Evolutionary conservation across 305 asterid species (phyloP).

Genomic region (Euphrasia arctica): DNA sequence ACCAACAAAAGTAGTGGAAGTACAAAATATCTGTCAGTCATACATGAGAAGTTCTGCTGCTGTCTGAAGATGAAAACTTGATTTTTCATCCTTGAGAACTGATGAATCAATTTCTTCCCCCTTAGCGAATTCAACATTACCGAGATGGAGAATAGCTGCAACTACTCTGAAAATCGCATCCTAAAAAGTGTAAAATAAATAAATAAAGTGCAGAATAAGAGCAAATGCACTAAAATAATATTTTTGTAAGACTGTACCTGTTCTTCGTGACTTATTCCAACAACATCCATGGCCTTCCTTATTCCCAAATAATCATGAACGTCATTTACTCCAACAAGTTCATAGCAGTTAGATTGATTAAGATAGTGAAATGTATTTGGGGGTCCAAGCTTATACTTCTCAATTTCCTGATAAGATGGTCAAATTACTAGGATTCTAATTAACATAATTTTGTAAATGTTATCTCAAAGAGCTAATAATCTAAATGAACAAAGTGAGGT

Average conservation of each 20-base stretch:
- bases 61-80: constrained; percentile 70
- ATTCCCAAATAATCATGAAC: constrained; percentile 66
- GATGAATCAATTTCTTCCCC: constrained; percentile 72
- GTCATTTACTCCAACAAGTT: constrained; percentile 58
- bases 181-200: constrained; percentile 35
- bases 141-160: constrained; percentile 86
- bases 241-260: constrained; percentile 42
- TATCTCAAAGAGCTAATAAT: constrained; percentile 18
- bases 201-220: constrained; percentile 19
- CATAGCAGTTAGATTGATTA: constrained; percentile 65
- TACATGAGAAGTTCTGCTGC: constrained; percentile 75
- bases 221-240: constrained; percentile 18
- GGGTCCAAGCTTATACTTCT: constrained; percentile 60
- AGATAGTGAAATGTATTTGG: constrained; percentile 65
- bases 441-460: constrained; percentile 9
- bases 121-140: constrained; percentile 65
- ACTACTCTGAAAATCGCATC: constrained; percentile 84
- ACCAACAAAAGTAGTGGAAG: background rate
- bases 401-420: constrained; percentile 47
- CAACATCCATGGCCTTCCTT: constrained; percentile 78
- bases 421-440: constrained; percentile 24
- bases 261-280: constrained; percentile 62
- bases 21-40: constrained; percentile 16
- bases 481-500: constrained; percentile 19
- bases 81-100: constrained; percentile 58